A percentile compares a stretch with the other conserved stretches of the same genome.
Evolutionary conservation across 2,329 filamentous ascomycete species (phyloP).

Genomic region (Penicillium palitans): DNA sequence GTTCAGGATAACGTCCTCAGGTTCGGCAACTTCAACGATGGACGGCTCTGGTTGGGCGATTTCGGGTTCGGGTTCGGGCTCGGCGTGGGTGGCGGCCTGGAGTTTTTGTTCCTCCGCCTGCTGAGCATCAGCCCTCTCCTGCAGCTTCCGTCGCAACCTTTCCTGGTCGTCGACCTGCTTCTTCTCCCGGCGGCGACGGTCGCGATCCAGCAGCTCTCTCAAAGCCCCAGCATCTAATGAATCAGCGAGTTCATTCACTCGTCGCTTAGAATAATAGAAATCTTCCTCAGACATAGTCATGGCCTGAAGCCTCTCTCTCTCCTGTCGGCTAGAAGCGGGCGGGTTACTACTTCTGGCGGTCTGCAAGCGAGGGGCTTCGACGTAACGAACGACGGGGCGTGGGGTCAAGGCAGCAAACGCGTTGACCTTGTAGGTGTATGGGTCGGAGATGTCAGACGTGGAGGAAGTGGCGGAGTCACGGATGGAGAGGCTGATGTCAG

Average conservation of each 20-base stretch:
- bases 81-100: neutral
- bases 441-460: conserved; percentile 72
- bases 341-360: conserved; percentile 48
- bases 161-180: conserved; percentile 71
- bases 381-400: conserved; percentile 76
- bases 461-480: conserved; percentile 74
- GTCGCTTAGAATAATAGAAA: conserved; percentile 58
- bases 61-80: neutral
- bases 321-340: conserved; percentile 47
- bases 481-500: conserved; percentile 72
- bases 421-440: conserved; percentile 76
- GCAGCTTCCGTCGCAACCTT: conserved; percentile 52
- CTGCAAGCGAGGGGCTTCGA: conserved; percentile 62
- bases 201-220: conserved; percentile 85
- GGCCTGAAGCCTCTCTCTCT: conserved; percentile 53
- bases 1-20: neutral
- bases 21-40: conserved; percentile 1
- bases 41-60: conserved; percentile 2
- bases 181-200: conserved; percentile 74
- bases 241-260: conserved; percentile 72
- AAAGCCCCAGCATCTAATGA: conserved; percentile 81
- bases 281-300: conserved; percentile 62
- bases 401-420: conserved; percentile 79
- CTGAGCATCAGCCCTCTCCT: conserved; percentile 54
- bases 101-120: conserved; percentile 52